Evolutionary conservation across 2,329 filamentous ascomycete genomes (phyloP).

Genomic region (Dactylellina leptospora): DNA sequence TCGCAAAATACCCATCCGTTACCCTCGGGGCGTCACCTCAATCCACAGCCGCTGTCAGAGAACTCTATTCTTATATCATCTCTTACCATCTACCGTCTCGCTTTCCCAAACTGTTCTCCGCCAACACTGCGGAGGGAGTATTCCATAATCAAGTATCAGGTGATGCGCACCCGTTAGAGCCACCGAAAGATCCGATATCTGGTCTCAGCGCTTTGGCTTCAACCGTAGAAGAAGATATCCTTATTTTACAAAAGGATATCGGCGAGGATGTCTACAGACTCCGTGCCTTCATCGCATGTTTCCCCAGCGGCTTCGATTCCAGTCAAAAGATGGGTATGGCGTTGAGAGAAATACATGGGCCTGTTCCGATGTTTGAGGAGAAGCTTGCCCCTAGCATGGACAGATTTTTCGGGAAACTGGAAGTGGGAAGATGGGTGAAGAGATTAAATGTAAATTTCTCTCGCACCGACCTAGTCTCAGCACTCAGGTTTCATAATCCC

Average conservation of each 20-base stretch:
- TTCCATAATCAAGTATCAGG: conserved; percentile 62
- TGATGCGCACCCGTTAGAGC: conserved; percentile 51
- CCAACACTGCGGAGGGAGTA: conserved; percentile 57
- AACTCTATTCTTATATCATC: conserved; percentile 65
- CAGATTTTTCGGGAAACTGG: conserved; percentile 64
- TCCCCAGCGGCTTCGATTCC: conserved; percentile 67
- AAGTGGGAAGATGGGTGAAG: conserved; percentile 65
- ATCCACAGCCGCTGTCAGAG: conserved; percentile 63
- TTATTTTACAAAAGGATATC: conserved; percentile 63
- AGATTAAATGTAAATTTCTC: conserved; percentile 63
- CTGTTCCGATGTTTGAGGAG: conserved; percentile 66
- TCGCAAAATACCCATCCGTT: conserved; percentile 59
- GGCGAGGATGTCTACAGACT: conserved; percentile 49
- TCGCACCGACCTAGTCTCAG: conserved; percentile 13
- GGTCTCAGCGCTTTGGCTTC: conserved; percentile 63
- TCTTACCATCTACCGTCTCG: conserved; percentile 64
- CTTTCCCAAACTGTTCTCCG: conserved; percentile 64
- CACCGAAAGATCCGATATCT: conserved; percentile 21
- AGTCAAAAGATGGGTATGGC: conserved; percentile 64
- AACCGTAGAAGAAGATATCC: conserved; percentile 66
- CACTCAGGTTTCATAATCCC: not conserved
- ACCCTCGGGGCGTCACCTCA: conserved; percentile 62
- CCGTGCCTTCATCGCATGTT: conserved; percentile 66
- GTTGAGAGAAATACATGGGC: conserved; percentile 65
- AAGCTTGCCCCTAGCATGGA: conserved; percentile 69